phyloP scores from a whole-genome alignment of 371 early-diverging fungal genomes.

The Cokeromyces recurvatus region DNA sequence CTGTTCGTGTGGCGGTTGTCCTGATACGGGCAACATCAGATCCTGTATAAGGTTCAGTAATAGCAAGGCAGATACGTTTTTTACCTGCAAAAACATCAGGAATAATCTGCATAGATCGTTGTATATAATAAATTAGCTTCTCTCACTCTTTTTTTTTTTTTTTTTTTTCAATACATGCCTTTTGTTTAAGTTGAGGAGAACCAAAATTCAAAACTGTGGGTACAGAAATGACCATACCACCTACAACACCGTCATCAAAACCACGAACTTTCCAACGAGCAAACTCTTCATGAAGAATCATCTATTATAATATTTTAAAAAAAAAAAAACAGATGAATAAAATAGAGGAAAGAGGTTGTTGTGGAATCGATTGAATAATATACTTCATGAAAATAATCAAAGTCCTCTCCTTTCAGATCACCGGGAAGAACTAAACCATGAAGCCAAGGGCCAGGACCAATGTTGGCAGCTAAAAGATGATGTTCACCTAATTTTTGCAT shows the following conservation, averaged over 20 bases:
- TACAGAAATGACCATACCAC: constrained; percentile 47
- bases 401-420: constrained; percentile 51
- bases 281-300: constrained; percentile 74
- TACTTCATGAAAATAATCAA: constrained; percentile 67
- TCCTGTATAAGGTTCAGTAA: constrained; percentile 64
- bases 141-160: too few species aligned
- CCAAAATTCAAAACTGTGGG: constrained; percentile 61
- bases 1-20: constrained; percentile 67
- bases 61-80: constrained; percentile 75
- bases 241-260: constrained; percentile 42
- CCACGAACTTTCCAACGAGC: constrained; percentile 53
- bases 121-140: too few species aligned
- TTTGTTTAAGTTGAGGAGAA: constrained; percentile 31
- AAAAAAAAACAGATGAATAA: constrained; percentile 38
- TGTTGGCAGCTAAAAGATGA: constrained; percentile 23
- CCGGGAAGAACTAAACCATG: constrained; percentile 38
- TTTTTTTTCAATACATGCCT: constrained; percentile 19
- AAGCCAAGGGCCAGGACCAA: constrained; percentile 38
- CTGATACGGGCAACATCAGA: constrained; percentile 79
- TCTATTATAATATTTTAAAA: constrained; percentile 38
- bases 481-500: constrained; percentile 43
- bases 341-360: too few species aligned
- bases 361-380: too few species aligned
- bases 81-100: constrained; percentile 66
- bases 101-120: constrained; percentile 43